Evolutionary conservation across 1,284 basidiomycete species (phyloP).

Genomic region (Puccinia polysora): DNA sequence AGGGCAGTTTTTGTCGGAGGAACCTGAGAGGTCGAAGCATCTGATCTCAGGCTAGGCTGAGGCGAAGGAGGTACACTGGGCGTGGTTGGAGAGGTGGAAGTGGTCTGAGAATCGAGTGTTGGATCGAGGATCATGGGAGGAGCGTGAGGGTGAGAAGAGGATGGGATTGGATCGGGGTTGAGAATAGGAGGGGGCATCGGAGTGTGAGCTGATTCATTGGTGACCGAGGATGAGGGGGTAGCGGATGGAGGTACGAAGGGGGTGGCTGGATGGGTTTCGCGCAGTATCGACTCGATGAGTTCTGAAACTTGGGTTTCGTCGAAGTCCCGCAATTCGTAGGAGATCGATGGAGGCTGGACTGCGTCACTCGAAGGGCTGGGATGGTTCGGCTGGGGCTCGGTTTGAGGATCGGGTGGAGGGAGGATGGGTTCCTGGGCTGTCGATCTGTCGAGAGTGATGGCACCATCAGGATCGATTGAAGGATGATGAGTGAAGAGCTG

Average conservation of each 20-base stretch:
- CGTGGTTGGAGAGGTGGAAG: not conserved
- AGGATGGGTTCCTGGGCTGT: too few species aligned
- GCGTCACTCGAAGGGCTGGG: not conserved
- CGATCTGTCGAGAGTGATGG: too few species aligned
- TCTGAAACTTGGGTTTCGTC: not conserved
- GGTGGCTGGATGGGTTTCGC: not conserved
- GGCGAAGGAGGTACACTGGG: not conserved
- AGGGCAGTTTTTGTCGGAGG: too few species aligned
- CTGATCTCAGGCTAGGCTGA: constrained; percentile 6
- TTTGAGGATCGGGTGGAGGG: too few species aligned
- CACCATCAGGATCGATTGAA: too few species aligned
- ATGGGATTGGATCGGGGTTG: not conserved
- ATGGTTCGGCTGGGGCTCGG: too few species aligned
- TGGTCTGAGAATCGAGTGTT: constrained; percentile 4
- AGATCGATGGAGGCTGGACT: not conserved
- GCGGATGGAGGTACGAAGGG: not conserved
- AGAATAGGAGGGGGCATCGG: not conserved
- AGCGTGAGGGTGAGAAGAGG: not conserved
- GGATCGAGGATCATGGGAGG: not conserved
- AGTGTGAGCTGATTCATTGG: too few species aligned
- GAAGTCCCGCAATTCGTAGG: not conserved
- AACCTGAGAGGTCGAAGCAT: constrained; percentile 26
- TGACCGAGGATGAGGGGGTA: not conserved
- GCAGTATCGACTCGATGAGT: constrained; percentile 5
- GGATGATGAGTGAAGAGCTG: too few species aligned